phyloP scores from a whole-genome alignment of 164 flowering plant species.

The Brasenia schreberi region DNA sequence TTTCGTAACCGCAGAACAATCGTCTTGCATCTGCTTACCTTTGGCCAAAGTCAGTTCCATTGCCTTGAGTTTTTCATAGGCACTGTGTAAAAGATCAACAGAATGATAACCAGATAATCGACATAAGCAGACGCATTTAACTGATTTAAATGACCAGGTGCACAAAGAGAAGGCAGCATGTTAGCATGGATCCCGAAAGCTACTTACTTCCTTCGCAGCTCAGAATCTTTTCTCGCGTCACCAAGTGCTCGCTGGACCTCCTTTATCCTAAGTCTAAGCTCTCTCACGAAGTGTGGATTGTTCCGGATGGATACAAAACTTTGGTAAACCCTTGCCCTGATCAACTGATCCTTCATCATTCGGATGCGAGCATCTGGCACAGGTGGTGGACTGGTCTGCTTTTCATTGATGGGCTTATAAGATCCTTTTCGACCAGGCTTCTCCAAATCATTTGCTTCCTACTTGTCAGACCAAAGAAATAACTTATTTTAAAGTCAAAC shows the following conservation, averaged over 20 bases:
- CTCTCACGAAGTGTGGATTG: slow-evolving; percentile 54
- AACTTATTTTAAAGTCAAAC: background rate
- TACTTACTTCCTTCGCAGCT: slow-evolving; percentile 53
- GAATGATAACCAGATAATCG: background rate
- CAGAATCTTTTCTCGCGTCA: slow-evolving; percentile 66
- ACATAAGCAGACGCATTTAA: background rate
- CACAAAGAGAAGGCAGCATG: background rate
- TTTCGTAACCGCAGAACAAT: slow-evolving; percentile 59
- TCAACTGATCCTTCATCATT: slow-evolving; percentile 68
- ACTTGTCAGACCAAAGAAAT: slow-evolving; percentile 10
- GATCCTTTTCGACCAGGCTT: slow-evolving; percentile 17
- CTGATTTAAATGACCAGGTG: background rate
- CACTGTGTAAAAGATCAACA: slow-evolving; percentile 22
- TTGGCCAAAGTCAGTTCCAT: slow-evolving; percentile 78
- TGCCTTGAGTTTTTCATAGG: slow-evolving; percentile 46
- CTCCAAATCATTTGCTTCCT: slow-evolving; percentile 6
- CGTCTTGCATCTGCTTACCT: slow-evolving; percentile 69
- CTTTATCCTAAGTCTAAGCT: slow-evolving; percentile 54
- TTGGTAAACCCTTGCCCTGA: slow-evolving; percentile 56
- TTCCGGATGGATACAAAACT: slow-evolving; percentile 47
- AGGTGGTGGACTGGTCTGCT: slow-evolving; percentile 14
- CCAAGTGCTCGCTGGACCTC: slow-evolving; percentile 66
- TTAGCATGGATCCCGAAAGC: background rate
- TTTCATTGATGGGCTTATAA: slow-evolving; percentile 11
- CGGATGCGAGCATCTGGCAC: slow-evolving; percentile 43